phyloP scores from a whole-genome alignment of 116 monocot genomes.

The Cymodocea nodosa region DNA sequence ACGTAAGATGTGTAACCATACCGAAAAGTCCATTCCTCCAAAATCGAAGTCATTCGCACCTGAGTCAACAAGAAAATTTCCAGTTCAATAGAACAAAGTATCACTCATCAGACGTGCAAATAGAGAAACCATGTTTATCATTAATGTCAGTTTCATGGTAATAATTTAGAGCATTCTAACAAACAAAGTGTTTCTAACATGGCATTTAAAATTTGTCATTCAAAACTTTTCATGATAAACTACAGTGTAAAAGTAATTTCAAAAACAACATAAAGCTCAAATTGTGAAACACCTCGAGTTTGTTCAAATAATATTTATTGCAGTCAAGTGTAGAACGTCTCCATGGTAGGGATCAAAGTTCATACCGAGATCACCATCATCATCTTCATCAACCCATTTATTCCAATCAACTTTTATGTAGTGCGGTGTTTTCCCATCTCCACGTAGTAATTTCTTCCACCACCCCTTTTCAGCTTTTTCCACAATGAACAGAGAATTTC shows the following conservation, averaged over 20 bases:
- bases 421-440: slow-evolving; percentile 71
- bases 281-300: too few relatives aligned
- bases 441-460: slow-evolving; percentile 76
- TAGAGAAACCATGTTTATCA: too few relatives aligned
- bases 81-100: too few relatives aligned
- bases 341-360: background rate
- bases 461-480: slow-evolving; percentile 66
- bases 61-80: background rate
- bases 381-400: slow-evolving; percentile 92
- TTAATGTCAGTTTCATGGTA: too few relatives aligned
- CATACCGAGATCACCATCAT: slow-evolving; percentile 33
- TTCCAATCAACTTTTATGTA: slow-evolving; percentile 95
- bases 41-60: slow-evolving; percentile 33
- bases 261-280: too few relatives aligned
- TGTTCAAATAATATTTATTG: background rate
- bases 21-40: slow-evolving; percentile 94
- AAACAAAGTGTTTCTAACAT: too few relatives aligned
- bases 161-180: too few relatives aligned
- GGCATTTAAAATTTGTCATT: too few relatives aligned
- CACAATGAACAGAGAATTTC: slow-evolving; percentile 57
- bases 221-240: too few relatives aligned
- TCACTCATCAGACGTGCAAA: too few relatives aligned
- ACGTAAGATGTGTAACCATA: slow-evolving; percentile 11
- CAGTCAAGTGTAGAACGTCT: background rate
- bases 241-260: too few relatives aligned